Evolutionary conservation across 2,329 filamentous ascomycete species (phyloP).

Genomic region (Botrytis byssoidea): DNA sequence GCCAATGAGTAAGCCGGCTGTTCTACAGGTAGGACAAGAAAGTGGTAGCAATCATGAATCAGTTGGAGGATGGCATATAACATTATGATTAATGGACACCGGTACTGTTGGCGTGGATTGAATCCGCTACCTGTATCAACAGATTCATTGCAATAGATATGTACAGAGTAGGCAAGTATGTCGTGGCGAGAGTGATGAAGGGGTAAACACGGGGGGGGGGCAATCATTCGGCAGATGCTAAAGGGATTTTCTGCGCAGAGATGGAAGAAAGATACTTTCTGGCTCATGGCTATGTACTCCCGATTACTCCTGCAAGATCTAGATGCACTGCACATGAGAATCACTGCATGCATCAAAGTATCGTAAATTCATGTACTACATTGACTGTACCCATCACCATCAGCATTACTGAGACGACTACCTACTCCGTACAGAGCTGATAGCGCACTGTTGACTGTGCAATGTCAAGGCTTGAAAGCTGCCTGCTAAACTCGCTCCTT

Average conservation of each 20-base stretch:
- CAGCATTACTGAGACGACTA: neutral
- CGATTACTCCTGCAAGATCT: slow-evolving; percentile 7
- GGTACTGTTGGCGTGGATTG: neutral
- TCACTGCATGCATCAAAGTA: slow-evolving; percentile 3
- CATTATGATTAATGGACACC: too few species aligned
- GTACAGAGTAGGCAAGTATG: too few species aligned
- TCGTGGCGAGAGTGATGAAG: neutral
- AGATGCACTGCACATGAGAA: slow-evolving; percentile 6
- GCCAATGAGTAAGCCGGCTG: neutral
- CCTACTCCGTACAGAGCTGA: neutral
- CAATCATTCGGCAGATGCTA: neutral
- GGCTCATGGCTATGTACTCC: neutral
- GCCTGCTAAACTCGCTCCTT: neutral
- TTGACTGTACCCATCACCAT: neutral
- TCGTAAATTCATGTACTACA: neutral
- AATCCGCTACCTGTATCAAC: neutral
- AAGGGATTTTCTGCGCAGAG: neutral
- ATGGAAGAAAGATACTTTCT: neutral
- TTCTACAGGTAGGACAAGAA: neutral
- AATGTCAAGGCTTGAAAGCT: slow-evolving; percentile 1
- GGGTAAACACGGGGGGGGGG: neutral
- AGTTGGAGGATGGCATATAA: neutral
- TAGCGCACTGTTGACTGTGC: neutral
- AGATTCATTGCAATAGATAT: neutral
- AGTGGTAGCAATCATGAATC: neutral